Evolutionary conservation across 129 eudicot species (phyloP).

Genomic region (Flaveria trinervia): DNA sequence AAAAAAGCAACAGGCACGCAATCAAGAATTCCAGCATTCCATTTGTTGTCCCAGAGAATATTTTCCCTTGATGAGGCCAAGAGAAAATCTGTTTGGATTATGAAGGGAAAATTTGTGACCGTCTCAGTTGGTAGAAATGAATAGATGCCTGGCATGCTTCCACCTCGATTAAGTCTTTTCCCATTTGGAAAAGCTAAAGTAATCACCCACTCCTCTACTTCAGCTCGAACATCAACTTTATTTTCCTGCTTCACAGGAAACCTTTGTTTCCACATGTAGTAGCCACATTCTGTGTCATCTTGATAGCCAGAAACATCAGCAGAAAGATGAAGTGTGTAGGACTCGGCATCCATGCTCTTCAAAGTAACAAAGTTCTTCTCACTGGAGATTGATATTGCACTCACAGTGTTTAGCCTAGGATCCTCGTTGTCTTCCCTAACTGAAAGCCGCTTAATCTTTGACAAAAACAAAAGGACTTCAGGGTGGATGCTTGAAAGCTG

Average conservation of each 20-base stretch:
- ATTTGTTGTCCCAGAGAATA: constrained; percentile 49
- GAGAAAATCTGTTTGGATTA: constrained; percentile 68
- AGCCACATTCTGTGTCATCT: constrained; percentile 41
- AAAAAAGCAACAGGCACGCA: constrained; percentile 47
- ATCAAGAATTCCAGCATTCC: constrained; percentile 62
- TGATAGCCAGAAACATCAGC: constrained; percentile 38
- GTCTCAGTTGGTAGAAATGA: constrained; percentile 63
- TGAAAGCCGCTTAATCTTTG: constrained; percentile 52
- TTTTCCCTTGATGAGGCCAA: constrained; percentile 59
- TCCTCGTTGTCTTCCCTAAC: constrained; percentile 47
- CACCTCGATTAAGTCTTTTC: constrained; percentile 48
- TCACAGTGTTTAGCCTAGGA: constrained; percentile 36
- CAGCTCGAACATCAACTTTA: constrained; percentile 45
- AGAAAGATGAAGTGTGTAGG: constrained; percentile 44
- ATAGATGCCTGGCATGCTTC: constrained; percentile 48
- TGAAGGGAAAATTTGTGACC: constrained; percentile 60
- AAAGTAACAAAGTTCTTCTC: constrained; percentile 47
- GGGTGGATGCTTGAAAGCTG: constrained; percentile 60
- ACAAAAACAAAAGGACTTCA: constrained; percentile 53
- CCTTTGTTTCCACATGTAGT: constrained; percentile 64
- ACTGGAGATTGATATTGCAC: constrained; percentile 53
- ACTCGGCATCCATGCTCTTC: constrained; percentile 58
- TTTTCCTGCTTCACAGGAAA: constrained; percentile 49
- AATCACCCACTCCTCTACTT: constrained; percentile 58
- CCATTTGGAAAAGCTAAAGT: constrained; percentile 63